phyloP scores from a whole-genome alignment of 176 grass and related monocot genomes.

The Triticum urartu region DNA sequence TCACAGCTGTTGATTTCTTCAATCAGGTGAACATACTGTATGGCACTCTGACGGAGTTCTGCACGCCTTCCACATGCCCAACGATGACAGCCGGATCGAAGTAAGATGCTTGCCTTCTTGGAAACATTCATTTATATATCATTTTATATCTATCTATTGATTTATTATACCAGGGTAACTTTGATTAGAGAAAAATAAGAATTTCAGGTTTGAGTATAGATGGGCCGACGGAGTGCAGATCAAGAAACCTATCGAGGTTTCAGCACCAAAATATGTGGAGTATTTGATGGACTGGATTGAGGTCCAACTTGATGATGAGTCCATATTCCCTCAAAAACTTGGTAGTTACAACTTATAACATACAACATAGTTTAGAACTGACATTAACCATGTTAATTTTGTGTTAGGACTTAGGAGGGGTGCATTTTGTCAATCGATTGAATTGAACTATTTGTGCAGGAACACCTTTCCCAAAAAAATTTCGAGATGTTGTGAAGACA shows the following conservation, averaged over 20 bases:
- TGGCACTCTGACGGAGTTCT: constrained; percentile 88
- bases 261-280: constrained; percentile 94
- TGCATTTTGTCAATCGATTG: not conserved
- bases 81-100: constrained; percentile 94
- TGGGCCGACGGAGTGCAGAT: constrained; percentile 97
- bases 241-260: constrained; percentile 97
- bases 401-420: not conserved
- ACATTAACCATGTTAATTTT: not conserved
- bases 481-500: constrained; percentile 75
- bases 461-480: constrained; percentile 78
- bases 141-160: not conserved
- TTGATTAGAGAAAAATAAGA: not conserved
- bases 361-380: not conserved
- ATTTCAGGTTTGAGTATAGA: constrained; percentile 87
- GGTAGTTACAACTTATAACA: constrained; percentile 40
- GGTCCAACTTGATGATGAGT: constrained; percentile 82
- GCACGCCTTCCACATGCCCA: constrained; percentile 77
- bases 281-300: constrained; percentile 99
- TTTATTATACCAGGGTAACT: not conserved
- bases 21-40: constrained; percentile 94
- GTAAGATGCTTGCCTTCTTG: constrained; percentile 36
- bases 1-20: constrained; percentile 94
- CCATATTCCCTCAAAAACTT: constrained; percentile 89
- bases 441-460: constrained; percentile 35
- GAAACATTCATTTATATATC: not conserved